A percentile compares a stretch with the other conserved stretches of the same genome.
Evolutionary conservation across 768 basidiomycete genomes (phyloP).

Genomic region (Ramaria sp.): DNA sequence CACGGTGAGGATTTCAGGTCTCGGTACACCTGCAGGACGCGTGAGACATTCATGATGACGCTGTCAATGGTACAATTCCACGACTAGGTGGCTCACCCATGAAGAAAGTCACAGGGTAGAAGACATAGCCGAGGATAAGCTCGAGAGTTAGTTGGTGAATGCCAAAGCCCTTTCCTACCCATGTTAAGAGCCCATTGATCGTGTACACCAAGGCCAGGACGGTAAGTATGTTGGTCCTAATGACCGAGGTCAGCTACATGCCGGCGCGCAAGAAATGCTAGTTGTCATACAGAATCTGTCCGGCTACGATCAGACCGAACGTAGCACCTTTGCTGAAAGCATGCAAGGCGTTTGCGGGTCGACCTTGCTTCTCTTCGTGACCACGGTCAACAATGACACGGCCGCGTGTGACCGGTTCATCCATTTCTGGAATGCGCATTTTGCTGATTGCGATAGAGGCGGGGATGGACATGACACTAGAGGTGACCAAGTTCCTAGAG

Average conservation of each 20-base stretch:
- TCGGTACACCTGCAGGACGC: conserved; percentile 49
- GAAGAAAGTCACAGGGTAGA: conserved; percentile 83
- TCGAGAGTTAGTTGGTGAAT: conserved; percentile 76
- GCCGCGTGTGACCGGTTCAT: conserved; percentile 81
- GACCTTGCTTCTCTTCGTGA: conserved; percentile 36
- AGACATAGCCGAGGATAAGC: conserved; percentile 76
- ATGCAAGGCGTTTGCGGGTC: conserved; percentile 72
- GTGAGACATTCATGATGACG: background rate
- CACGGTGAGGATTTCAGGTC: conserved; percentile 70
- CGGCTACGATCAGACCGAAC: conserved; percentile 79
- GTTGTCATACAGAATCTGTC: conserved; percentile 59
- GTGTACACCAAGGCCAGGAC: conserved; percentile 72
- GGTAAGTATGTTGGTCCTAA: conserved; percentile 73
- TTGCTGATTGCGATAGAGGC: conserved; percentile 91
- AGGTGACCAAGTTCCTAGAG: conserved; percentile 57
- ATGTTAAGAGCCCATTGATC: conserved; percentile 79
- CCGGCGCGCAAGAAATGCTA: background rate
- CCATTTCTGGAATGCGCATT: conserved; percentile 72
- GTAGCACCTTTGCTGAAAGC: conserved; percentile 80
- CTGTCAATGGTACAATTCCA: background rate
- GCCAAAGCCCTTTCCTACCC: conserved; percentile 81
- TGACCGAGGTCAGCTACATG: background rate
- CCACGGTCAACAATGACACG: conserved; percentile 74
- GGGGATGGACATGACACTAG: conserved; percentile 92
- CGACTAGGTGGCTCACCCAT: conserved; percentile 24